phyloP scores from a whole-genome alignment of 2,329 filamentous ascomycete genomes.

The Colletotrichum theobromicola region DNA sequence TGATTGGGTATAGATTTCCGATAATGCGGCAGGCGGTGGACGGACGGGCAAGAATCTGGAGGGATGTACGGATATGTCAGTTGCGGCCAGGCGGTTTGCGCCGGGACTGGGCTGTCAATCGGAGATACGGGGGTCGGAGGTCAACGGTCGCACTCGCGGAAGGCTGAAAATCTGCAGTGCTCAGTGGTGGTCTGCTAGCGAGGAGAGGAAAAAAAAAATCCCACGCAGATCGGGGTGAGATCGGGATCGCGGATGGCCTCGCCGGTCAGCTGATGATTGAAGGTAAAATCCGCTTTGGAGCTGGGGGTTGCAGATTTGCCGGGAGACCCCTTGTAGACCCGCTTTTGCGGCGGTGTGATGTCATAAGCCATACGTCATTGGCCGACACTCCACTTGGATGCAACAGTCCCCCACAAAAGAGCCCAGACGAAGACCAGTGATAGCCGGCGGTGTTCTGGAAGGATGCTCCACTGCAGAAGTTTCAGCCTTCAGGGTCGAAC shows the following conservation, averaged over 20 bases:
- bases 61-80: background rate
- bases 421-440: background rate
- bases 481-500: constrained; percentile 14
- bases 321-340: background rate
- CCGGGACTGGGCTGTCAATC: constrained; percentile 6
- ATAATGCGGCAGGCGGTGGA: background rate
- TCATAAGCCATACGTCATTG: constrained; percentile 18
- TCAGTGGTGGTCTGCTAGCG: background rate
- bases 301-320: constrained; percentile 1
- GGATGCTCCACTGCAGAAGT: constrained; percentile 16
- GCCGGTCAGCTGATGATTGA: constrained; percentile 9
- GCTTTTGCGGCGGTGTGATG: constrained; percentile 17
- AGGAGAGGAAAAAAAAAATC: background rate
- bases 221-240: constrained; percentile 8
- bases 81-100: background rate
- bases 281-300: background rate
- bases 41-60: background rate
- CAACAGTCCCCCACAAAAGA: background rate
- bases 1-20: background rate
- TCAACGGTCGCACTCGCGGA: background rate
- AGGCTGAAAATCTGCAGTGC: background rate
- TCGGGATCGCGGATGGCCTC: constrained; percentile 14
- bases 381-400: background rate
- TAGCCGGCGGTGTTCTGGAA: background rate
- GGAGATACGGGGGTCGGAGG: constrained; percentile 5